Percentiles rank a stretch among this genome's conserved stretches.
Conservation (phyloP, 2,329 filamentous ascomycete genomes). For the Xylaria sp. region DNA sequence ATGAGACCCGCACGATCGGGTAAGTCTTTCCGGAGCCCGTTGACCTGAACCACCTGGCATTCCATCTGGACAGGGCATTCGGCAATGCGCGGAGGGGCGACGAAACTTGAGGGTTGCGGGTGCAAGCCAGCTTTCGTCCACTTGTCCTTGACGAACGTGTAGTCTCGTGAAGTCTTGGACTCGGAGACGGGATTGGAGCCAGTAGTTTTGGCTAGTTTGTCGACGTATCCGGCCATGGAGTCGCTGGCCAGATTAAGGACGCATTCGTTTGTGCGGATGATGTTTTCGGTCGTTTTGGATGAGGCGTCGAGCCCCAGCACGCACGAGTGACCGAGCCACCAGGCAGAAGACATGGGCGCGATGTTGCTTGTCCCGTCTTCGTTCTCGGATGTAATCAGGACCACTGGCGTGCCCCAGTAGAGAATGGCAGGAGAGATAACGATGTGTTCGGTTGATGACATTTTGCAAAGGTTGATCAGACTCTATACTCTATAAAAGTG, state of each 20-base stretch:
- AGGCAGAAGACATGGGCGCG: slow-evolving; percentile 57
- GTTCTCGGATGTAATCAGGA: slow-evolving; percentile 55
- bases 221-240: slow-evolving; percentile 51
- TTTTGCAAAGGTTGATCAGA: slow-evolving; percentile 24
- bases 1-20: slow-evolving; percentile 47
- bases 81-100: slow-evolving; percentile 51
- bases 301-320: slow-evolving; percentile 54
- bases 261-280: slow-evolving; percentile 56
- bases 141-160: slow-evolving; percentile 55
- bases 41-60: slow-evolving; percentile 50
- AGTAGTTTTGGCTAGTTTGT: slow-evolving; percentile 55
- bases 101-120: slow-evolving; percentile 49
- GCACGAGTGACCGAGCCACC: slow-evolving; percentile 57
- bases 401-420: slow-evolving; percentile 56
- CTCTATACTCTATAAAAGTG: not conserved
- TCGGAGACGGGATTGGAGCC: slow-evolving; percentile 46
- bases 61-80: slow-evolving; percentile 59
- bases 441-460: slow-evolving; percentile 27
- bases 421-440: slow-evolving; percentile 54
- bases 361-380: slow-evolving; percentile 56
- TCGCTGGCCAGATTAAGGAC: slow-evolving; percentile 56
- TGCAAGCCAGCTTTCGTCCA: slow-evolving; percentile 52
- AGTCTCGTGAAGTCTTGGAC: slow-evolving; percentile 49
- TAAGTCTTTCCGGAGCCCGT: slow-evolving; percentile 51
- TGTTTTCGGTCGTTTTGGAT: slow-evolving; percentile 55